Evolutionary conservation across 2,329 filamentous ascomycete species (phyloP).

Genomic region (Pseudogymnoascus sp.): DNA sequence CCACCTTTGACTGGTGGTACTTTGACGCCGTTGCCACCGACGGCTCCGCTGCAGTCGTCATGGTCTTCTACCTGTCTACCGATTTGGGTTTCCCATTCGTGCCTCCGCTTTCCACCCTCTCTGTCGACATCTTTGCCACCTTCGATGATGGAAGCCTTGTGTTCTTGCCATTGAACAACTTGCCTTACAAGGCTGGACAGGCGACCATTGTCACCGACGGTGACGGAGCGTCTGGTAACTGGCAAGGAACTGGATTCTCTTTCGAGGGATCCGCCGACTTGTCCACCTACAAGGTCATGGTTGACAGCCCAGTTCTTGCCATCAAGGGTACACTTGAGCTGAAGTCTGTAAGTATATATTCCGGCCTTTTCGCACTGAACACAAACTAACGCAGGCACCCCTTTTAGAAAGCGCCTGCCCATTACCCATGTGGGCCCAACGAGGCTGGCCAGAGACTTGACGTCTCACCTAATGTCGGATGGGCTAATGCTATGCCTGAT

Average conservation of each 20-base stretch:
- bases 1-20: constrained; percentile 35
- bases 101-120: not conserved
- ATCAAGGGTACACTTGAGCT: constrained; percentile 15
- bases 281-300: constrained; percentile 12
- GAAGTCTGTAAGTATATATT: not conserved
- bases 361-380: not conserved
- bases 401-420: constrained; percentile 17
- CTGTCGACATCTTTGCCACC: constrained; percentile 11
- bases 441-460: constrained; percentile 18
- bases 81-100: constrained; percentile 32
- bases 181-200: constrained; percentile 1
- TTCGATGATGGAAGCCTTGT: constrained; percentile 15
- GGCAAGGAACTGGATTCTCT: constrained; percentile 12
- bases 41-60: constrained; percentile 23
- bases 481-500: constrained; percentile 33
- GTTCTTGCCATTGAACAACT: not conserved
- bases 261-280: constrained; percentile 15
- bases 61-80: constrained; percentile 30
- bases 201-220: constrained; percentile 12
- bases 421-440: constrained; percentile 24
- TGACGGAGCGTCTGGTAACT: constrained; percentile 13
- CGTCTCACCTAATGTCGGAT: constrained; percentile 32
- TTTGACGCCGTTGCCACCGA: constrained; percentile 31
- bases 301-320: constrained; percentile 14
- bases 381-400: not conserved